A percentile compares a stretch with the other conserved stretches of the same genome.
Evolutionary conservation across 495 filamentous ascomycete genomes (phyloP).

Genomic region (Aspergillus asperescens): DNA sequence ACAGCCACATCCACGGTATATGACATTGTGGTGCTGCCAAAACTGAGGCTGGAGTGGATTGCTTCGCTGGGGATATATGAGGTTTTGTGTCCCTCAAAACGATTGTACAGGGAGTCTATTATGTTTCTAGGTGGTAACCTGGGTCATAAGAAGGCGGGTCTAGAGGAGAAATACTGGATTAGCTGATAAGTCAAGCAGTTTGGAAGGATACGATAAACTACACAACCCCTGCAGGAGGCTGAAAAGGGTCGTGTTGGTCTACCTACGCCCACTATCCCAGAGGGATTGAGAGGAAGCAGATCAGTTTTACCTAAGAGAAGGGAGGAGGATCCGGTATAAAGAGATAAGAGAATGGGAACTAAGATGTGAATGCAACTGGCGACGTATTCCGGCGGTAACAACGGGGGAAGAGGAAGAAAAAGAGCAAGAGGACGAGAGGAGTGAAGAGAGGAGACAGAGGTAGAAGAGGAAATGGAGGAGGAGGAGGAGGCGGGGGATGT

Average conservation of each 20-base stretch:
- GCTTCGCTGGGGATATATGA: neutral
- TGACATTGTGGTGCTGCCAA: conserved; percentile 8
- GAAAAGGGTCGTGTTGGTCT: too few species aligned
- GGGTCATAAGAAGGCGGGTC: neutral
- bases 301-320: neutral
- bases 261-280: too few species aligned
- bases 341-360: neutral
- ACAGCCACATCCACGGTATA: conserved; percentile 18
- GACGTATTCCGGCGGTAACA: neutral
- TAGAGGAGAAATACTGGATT: neutral
- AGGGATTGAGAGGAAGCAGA: neutral
- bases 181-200: too few species aligned
- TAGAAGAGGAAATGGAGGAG: conserved; percentile 1
- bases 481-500: neutral
- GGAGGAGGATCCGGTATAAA: neutral
- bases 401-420: neutral
- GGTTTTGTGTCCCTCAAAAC: neutral
- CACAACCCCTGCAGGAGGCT: too few species aligned
- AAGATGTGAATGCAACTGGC: neutral
- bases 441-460: neutral
- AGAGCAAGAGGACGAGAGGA: neutral
- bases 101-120: neutral
- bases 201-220: too few species aligned
- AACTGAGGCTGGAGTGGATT: neutral
- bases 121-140: neutral